Conservation (phyloP, 2,329 filamentous ascomycete genomes). For the Clarireedia monteithiana region DNA sequence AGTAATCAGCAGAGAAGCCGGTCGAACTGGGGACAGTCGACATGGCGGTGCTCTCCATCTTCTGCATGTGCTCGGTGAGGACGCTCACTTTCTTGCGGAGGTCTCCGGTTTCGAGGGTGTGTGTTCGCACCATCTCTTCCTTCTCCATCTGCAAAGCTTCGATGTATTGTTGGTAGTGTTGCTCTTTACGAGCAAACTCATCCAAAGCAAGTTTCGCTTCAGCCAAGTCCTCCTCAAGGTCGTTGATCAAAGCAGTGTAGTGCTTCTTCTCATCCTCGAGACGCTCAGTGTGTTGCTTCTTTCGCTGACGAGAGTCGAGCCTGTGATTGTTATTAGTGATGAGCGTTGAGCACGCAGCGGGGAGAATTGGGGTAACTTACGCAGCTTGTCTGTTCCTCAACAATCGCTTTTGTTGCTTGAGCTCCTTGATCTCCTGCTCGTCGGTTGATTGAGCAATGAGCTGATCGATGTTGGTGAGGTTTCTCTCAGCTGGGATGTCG, state of each 20-base stretch:
- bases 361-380: constrained; percentile 47
- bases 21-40: constrained; percentile 46
- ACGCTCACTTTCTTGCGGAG: constrained; percentile 88
- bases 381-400: constrained; percentile 94
- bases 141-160: constrained; percentile 76
- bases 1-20: constrained; percentile 63
- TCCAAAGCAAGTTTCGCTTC: constrained; percentile 62
- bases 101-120: constrained; percentile 85
- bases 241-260: constrained; percentile 66
- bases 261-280: constrained; percentile 96
- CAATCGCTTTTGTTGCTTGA: constrained; percentile 96
- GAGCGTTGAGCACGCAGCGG: constrained; percentile 12
- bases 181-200: constrained; percentile 64
- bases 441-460: constrained; percentile 82
- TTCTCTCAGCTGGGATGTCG: constrained; percentile 90
- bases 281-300: constrained; percentile 96
- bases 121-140: constrained; percentile 79
- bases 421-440: constrained; percentile 91
- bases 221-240: constrained; percentile 70
- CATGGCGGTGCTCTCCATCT: constrained; percentile 57
- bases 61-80: constrained; percentile 64
- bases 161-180: constrained; percentile 67
- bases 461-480: constrained; percentile 88
- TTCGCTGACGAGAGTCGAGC: constrained; percentile 91
- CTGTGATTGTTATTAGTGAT: constrained; percentile 37